Evolutionary conservation across 2,329 filamentous ascomycete genomes (phyloP), one percentile per base, ranked within the genome.

Genomic region (Triangularia verruculosa): DNA sequence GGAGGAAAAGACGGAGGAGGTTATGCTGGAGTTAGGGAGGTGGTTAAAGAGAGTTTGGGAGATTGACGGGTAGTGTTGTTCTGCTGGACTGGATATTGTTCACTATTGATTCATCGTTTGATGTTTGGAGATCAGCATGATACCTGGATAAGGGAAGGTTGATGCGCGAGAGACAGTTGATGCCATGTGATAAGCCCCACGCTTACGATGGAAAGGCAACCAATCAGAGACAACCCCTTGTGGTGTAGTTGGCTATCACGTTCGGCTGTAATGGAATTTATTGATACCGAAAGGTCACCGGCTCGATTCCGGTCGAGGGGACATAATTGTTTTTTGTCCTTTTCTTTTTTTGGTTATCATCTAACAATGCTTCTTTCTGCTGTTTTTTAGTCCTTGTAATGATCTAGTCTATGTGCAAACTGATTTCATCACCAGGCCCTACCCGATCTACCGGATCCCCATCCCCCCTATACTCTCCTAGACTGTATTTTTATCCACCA

Each of bases 1-100:
- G 9, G 72, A 71, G 67, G 64, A 70, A 62, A 74, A 73, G 64
- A 71, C 73, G 32, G 64, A 64, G 59, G 62, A 57, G 61, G 64
- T 69, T 56, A 67, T 67, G 64, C 61, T 55, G 7, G 64, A 69
- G 63, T 58, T 74, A 28, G 68, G 63, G 22, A 61, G 66, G 24
- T 74, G 72, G 72, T 63, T 74, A 65, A 66, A 53, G 61, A 66
- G 53, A 11, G 69, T 68, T 20, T 69, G 69, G 68, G 39, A 15
- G 39, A 7, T 47, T 9, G 17, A 47, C 9, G 39, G 39, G 39
- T 47, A 17, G n/a, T 47, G n/a, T n/a, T n/a, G n/a, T n/a, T n/a
- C n/a, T n/a, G n/a, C n/a, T n/a, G n/a, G 27, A 28, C 27, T 28
- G 27, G 27, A 39, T 12, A 12, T 9, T 34, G 32, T n/a, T 15